Conservation (phyloP, 2,329 filamentous ascomycete genomes). For the Penicillium brasilianum region DNA sequence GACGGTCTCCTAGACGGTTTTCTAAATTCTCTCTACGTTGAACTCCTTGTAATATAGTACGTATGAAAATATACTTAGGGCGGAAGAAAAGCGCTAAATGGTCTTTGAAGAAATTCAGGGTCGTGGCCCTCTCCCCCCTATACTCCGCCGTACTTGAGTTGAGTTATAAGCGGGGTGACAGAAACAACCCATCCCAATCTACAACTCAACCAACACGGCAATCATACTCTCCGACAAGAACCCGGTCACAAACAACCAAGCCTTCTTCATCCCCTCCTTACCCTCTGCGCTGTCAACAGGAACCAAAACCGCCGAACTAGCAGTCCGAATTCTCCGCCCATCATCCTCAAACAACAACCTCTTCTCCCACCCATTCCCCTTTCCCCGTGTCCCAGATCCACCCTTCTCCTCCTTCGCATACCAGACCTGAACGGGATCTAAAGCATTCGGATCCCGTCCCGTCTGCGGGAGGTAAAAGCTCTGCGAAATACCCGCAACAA, state of each 20-base stretch:
- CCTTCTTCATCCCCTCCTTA: conserved; percentile 46
- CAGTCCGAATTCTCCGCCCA: conserved; percentile 55
- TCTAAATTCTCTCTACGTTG: no score
- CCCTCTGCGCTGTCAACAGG: conserved; percentile 58
- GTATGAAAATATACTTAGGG: no score
- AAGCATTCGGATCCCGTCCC: conserved; percentile 41
- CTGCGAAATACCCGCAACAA: conserved; percentile 56
- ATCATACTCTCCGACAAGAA: conserved; percentile 57
- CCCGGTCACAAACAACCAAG: conserved; percentile 64
- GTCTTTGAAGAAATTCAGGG: no score
- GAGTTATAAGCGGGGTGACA: no score
- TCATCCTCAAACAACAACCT: conserved; percentile 64
- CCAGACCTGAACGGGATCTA: conserved; percentile 57
- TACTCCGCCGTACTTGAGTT: no score
- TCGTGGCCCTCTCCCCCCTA: no score
- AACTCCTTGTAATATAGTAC: no score
- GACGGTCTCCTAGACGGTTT: no score
- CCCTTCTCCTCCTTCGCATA: conserved; percentile 37
- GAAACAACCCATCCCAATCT: no score
- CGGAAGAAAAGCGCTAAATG: no score
- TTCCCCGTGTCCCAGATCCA: conserved; percentile 5
- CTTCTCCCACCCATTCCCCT: conserved; percentile 46
- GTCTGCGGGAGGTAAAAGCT: conserved; percentile 45
- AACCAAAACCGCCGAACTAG: conserved; percentile 60
- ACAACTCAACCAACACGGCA: conserved; percentile 60